Base-by-base conservation (phyloP, 208 protist species). In the Leishmania aethiopica region DNA sequence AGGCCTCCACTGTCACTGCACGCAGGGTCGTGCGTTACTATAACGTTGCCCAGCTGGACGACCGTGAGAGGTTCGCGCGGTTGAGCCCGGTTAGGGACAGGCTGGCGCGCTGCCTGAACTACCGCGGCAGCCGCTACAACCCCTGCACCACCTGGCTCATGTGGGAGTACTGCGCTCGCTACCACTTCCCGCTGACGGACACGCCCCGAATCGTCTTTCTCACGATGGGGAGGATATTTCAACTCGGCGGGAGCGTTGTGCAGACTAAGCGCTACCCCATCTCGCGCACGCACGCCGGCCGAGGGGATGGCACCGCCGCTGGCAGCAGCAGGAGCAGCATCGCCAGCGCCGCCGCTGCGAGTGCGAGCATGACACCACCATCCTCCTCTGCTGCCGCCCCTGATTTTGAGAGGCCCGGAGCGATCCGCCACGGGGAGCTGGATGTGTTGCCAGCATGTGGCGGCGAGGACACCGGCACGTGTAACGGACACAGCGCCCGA, bases 1-100 rank as follows among this genome's bases (percentile, higher is more conserved):
- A 13, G 47, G 47, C 71, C 47, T 49, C 71, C n/a, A 35, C 45
- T 53, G 47, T 28, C 15, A 2, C 25, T 42, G 45, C 3, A 25
- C 71, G 15, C 0, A 55, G 49, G 40, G 4, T 59, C n/a, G 28
- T 25, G 25, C 51, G 32, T 0, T 60, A 83, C 11, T 96, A 89
- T 83, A 96, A 93, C 75, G 75, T 90, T 8, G 67, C 72, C 45
- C 92, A 95, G 79, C 85, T 95, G 57, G 80, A 66, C 53, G 83
- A 90, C 67, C 76, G 62, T 0, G 49, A 67, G 19, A 84, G 83
- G 53, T 91, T 92, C 55, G 13, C 60, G 13, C 45, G 15, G 57
- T 32, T 87, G 70, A 7, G 25, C 11, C 32, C 35, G 10, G 1
- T 64, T 5, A 47, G 35, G 35, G 37, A 66, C 35, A 69, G 13